phyloP scores from a whole-genome alignment of 257 asterid species.

The Perilla frutescens region DNA sequence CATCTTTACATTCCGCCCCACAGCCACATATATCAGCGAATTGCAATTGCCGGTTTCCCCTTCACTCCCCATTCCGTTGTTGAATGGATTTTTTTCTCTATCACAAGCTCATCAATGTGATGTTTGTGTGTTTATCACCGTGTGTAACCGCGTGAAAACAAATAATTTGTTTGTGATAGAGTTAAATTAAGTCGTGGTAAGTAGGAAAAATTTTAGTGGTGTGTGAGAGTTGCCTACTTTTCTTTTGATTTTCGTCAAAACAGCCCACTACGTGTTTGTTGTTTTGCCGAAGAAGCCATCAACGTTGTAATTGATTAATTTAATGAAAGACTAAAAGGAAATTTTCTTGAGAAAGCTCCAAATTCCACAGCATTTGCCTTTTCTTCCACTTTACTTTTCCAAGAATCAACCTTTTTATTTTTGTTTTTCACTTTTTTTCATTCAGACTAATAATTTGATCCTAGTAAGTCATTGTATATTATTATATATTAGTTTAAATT shows the following conservation, averaged over 20 bases:
- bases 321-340: neutral
- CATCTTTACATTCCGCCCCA: conserved; percentile 70
- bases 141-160: conserved; percentile 12
- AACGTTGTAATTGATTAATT: neutral
- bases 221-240: conserved; percentile 18
- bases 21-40: conserved; percentile 67
- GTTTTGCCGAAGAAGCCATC: conserved; percentile 26
- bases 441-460: too few species aligned
- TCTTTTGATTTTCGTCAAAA: neutral
- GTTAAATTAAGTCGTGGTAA: conserved; percentile 35
- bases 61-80: conserved; percentile 51
- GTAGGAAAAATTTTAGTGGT: conserved; percentile 39
- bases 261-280: conserved; percentile 36
- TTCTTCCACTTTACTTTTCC: conserved; percentile 31
- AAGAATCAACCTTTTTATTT: conserved; percentile 19
- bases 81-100: neutral
- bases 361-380: conserved; percentile 30
- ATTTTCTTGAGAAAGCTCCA: neutral
- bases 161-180: conserved; percentile 29
- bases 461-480: too few species aligned
- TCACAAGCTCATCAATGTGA: conserved; percentile 31
- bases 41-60: conserved; percentile 40
- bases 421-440: neutral
- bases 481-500: too few species aligned
- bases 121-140: neutral